These are phyloP conservation scores for Nakazawaea wickerhamii DNA, from an alignment of 805 yeast species.

Conservation along the genomic window DNA sequence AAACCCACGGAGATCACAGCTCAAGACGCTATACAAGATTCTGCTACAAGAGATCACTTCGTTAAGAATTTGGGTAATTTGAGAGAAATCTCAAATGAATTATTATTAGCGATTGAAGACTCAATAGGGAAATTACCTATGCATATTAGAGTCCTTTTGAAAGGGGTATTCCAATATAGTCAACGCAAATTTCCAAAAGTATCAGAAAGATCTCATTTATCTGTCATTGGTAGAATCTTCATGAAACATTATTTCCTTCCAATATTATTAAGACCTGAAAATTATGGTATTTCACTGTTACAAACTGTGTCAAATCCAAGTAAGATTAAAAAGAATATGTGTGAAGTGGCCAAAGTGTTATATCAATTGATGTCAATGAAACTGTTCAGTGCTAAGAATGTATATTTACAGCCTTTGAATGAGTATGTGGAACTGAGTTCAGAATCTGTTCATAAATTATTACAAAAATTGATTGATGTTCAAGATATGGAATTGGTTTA, in stretches of 20 bases:
- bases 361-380: slow-evolving; percentile 64
- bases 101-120: slow-evolving; percentile 47
- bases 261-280: slow-evolving; percentile 47
- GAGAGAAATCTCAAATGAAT: slow-evolving; percentile 63
- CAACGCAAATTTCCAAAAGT: slow-evolving; percentile 49
- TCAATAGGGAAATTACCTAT: slow-evolving; percentile 44
- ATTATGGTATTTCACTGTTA: slow-evolving; percentile 42
- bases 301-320: slow-evolving; percentile 2
- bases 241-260: slow-evolving; percentile 46
- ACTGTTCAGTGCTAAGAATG: slow-evolving; percentile 55
- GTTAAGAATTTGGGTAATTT: slow-evolving; percentile 68
- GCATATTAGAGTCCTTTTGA: slow-evolving; percentile 52
- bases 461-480: slow-evolving; percentile 46
- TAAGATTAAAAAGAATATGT: slow-evolving; percentile 42
- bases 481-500: slow-evolving; percentile 55
- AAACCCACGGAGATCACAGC: slow-evolving; percentile 39
- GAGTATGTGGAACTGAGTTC: slow-evolving; percentile 55
- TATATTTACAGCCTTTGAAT: slow-evolving; percentile 74
- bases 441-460: slow-evolving; percentile 38
- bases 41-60: slow-evolving; percentile 64
- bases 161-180: slow-evolving; percentile 28
- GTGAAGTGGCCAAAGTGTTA: slow-evolving; percentile 51
- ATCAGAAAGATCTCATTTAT: slow-evolving; percentile 51
- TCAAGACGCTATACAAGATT: slow-evolving; percentile 72
- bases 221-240: slow-evolving; percentile 64